These are phyloP conservation scores for Didymella arachidicola DNA, from an alignment of 2,329 filamentous ascomycete genomes.

Conservation along the genomic window DNA sequence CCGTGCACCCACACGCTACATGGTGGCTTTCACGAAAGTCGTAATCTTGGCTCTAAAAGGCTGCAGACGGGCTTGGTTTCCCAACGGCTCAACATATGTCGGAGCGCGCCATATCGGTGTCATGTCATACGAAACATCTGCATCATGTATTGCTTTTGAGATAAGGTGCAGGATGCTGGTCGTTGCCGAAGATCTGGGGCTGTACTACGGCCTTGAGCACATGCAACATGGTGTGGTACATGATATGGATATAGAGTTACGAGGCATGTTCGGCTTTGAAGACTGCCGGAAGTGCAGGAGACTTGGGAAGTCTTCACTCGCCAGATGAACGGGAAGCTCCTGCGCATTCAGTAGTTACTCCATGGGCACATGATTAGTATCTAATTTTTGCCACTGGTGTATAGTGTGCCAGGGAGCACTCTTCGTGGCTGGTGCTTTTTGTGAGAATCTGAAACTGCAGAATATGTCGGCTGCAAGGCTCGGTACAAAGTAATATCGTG, in stretches of 20 bases:
- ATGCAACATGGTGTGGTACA: not conserved
- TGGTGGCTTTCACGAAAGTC: not conserved
- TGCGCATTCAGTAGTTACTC: not conserved
- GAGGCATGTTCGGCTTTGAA: not conserved
- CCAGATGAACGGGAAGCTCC: not conserved
- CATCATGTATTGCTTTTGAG: not conserved
- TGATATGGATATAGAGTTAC: not conserved
- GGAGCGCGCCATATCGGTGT: not conserved
- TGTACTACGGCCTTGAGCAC: not conserved
- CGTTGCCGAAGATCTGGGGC: not conserved
- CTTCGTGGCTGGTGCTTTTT: no score
- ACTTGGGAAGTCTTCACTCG: not conserved
- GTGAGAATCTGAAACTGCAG: no score
- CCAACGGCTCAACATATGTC: not conserved
- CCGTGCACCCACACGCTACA: not conserved
- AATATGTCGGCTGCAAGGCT: not conserved
- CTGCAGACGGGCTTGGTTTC: not conserved
- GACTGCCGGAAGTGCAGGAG: not conserved
- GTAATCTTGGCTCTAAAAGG: not conserved
- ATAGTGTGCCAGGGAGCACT: no score
- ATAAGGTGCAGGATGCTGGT: not conserved
- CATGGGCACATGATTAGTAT: not conserved
- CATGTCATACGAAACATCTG: not conserved
- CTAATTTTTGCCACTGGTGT: not conserved
- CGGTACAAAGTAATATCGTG: no score